A percentile compares a stretch with the other conserved stretches of the same genome.
Conservation (phyloP, 2,329 filamentous ascomycete genomes). For the Colletotrichum sansevieriae region DNA sequence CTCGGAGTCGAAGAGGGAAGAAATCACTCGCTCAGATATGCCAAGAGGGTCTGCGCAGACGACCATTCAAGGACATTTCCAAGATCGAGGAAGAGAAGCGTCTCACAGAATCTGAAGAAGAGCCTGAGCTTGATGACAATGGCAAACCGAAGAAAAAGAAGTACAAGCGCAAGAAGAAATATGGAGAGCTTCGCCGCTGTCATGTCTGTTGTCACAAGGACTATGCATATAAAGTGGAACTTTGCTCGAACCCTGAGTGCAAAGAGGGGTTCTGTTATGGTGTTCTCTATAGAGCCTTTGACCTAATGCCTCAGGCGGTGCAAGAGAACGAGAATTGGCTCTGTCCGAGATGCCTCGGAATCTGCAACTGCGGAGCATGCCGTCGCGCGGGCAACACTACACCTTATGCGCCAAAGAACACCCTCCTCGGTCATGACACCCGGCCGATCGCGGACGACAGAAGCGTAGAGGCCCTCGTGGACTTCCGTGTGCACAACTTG, state of each 20-base stretch:
- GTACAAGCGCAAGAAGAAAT: constrained; percentile 65
- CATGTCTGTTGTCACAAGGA: constrained; percentile 88
- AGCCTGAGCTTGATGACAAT: constrained; percentile 73
- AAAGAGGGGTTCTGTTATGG: constrained; percentile 89
- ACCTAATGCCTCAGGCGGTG: constrained; percentile 85
- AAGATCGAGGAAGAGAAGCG: constrained; percentile 66
- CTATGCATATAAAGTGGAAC: constrained; percentile 85
- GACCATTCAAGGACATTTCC: constrained; percentile 87
- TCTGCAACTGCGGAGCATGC: constrained; percentile 90
- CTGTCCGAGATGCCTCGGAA: constrained; percentile 86
- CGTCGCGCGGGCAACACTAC: constrained; percentile 74
- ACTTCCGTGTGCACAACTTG: constrained; percentile 91
- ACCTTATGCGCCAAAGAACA: constrained; percentile 89
- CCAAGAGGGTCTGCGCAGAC: constrained; percentile 83
- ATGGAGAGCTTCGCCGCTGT: constrained; percentile 72
- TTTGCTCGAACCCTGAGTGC: constrained; percentile 79
- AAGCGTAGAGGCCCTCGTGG: constrained; percentile 90
- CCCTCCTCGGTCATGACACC: constrained; percentile 91
- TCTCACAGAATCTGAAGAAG: constrained; percentile 60
- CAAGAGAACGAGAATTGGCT: constrained; percentile 88
- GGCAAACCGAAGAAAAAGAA: constrained; percentile 73
- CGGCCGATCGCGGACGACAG: constrained; percentile 89
- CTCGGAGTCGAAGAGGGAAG: constrained; percentile 74
- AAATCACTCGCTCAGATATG: constrained; percentile 94
- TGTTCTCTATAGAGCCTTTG: constrained; percentile 91